Evolutionary conservation across 805 yeast genomes (phyloP).

Genomic region (Tetrapisispora phaffii): DNA sequence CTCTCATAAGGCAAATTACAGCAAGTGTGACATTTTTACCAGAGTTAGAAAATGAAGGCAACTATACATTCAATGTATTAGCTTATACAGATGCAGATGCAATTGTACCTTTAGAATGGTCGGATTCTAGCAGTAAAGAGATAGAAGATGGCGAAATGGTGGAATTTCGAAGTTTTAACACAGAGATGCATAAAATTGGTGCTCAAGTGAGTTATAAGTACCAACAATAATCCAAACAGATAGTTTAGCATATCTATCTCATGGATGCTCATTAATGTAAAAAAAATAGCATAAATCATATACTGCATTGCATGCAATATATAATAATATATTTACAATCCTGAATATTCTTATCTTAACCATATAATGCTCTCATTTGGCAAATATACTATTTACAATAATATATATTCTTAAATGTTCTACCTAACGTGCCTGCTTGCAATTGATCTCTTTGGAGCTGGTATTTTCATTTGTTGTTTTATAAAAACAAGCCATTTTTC

Average conservation of each 20-base stretch:
- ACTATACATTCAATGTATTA: constrained; percentile 71
- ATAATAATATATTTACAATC: not conserved
- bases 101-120: constrained; percentile 74
- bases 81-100: constrained; percentile 69
- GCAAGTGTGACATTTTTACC: constrained; percentile 84
- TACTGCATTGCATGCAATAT: too few species aligned
- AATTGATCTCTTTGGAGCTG: constrained; percentile 8
- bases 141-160: constrained; percentile 57
- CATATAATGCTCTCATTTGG: not conserved
- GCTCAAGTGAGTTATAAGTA: constrained; percentile 47
- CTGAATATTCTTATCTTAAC: not conserved
- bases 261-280: not conserved
- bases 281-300: not conserved
- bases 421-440: constrained; percentile 3
- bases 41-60: constrained; percentile 43
- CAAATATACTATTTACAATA: not conserved
- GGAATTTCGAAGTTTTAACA: constrained; percentile 55
- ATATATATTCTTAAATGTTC: not conserved
- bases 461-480: constrained; percentile 16
- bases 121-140: constrained; percentile 50
- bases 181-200: constrained; percentile 60
- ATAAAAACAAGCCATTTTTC: constrained; percentile 25
- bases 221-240: not conserved
- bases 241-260: not conserved
- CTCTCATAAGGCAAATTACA: constrained; percentile 78